Percentiles rank a stretch among this genome's conserved stretches.
Evolutionary conservation across 176 grass and related monocot species (phyloP).

Genomic region (Saccharum officinarum): DNA sequence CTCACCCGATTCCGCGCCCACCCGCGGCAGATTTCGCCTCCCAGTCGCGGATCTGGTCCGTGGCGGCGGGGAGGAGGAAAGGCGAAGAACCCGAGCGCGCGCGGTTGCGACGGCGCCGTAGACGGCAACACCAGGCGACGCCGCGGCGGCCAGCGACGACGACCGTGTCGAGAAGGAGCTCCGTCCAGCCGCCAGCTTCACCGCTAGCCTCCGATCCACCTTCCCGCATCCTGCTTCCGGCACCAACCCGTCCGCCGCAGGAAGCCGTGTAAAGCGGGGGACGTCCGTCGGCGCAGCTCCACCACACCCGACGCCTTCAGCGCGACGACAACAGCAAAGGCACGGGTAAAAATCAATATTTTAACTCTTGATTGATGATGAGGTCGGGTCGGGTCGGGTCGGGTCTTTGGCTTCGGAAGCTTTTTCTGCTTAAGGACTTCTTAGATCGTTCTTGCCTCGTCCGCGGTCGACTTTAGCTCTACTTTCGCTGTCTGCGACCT

Average conservation of each 20-base stretch:
- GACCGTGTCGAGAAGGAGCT: neutral
- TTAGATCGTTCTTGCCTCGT: neutral
- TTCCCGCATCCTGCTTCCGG: neutral
- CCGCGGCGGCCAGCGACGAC: too few species aligned
- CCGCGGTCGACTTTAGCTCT: neutral
- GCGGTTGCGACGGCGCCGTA: too few species aligned
- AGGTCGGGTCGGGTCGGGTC: too few species aligned
- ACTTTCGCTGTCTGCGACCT: neutral
- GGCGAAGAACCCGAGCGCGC: neutral
- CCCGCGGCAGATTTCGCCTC: neutral
- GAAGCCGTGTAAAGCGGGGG: neutral
- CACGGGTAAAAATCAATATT: neutral
- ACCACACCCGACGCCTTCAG: neutral
- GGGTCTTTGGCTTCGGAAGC: neutral
- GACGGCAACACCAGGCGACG: too few species aligned
- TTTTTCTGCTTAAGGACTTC: neutral
- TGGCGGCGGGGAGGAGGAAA: neutral
- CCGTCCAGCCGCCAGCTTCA: neutral
- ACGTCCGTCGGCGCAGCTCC: neutral
- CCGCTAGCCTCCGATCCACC: neutral
- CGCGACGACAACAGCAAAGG: neutral
- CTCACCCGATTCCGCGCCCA: neutral
- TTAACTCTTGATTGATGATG: neutral
- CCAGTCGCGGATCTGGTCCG: neutral
- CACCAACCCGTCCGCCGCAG: neutral